Base-by-base conservation (phyloP, 306 rosid species). In the Arachis stenosperma region DNA sequence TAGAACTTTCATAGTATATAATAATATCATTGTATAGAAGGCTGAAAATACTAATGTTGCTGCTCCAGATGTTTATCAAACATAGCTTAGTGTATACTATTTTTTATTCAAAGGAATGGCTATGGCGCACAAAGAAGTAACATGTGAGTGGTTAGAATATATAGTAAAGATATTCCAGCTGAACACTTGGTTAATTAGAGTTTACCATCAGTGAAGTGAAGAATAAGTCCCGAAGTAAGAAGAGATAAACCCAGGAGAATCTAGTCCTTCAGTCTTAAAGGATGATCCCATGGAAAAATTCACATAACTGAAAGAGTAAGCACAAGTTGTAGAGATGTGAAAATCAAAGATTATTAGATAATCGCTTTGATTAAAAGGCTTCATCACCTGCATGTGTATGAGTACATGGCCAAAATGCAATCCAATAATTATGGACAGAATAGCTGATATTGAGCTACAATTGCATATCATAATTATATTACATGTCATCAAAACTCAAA, bases 71-170 rank as follows among this genome's bases (percentile, higher is more conserved):
- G 97, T 91, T 53, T 90, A 87, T 52, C 94, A 93, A 22, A 90
- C 86, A 69, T 93, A 93, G 85, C 96, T 90, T 6, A 89, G 78
- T 5, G 96, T 88, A 79, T 93, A 93, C 59, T 86, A 58, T 65
- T 90, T 97, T 70, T 93, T 93, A 73, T 88, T 93, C 61, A 88
- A 62, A 44, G 98, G 98, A 84, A 93, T 88, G 62, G 90, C 98
- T 93, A 89, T 84, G 71, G 40, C 10, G 73, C 17, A 46, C 48
- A 65, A 33, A 61, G 14, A 27, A 61, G 48, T 4, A 52, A 76
- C 29, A 39, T 17, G 61, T 61, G 65, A 58, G 41, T 41, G 9
- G 56, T 13, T 43, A 48, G 1, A 62, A 22, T 22, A 22, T 22
- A 22, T 22, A 22, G 1, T 22, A 22, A 22, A 22, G 27, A 22